phyloP scores from a whole-genome alignment of 306 rosid genomes.

The Dalbergia oliveri region DNA sequence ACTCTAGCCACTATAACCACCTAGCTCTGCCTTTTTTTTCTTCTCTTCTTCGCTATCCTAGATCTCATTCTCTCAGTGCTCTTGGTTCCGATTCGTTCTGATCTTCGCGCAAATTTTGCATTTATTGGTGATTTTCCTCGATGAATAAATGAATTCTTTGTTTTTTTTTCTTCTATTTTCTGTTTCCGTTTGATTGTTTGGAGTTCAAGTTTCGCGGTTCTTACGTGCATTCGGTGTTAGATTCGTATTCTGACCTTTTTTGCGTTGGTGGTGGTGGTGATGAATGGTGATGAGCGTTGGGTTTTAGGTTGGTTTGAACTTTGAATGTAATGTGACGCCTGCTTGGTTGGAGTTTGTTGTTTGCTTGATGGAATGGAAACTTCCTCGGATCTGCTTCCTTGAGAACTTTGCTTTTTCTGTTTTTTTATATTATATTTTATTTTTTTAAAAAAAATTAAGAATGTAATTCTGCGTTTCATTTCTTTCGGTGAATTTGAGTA shows the following conservation, averaged over 20 bases:
- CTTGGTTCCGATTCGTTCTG: constrained; percentile 7
- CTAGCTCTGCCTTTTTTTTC: neutral
- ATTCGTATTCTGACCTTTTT: constrained; percentile 21
- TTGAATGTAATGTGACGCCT: neutral
- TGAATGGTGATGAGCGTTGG: neutral
- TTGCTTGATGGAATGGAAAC: constrained; percentile 14
- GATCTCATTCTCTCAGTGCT: constrained; percentile 32
- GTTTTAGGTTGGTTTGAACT: constrained; percentile 18
- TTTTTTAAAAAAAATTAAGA: constrained; percentile 10
- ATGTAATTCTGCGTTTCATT: neutral
- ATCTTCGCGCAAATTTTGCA: neutral
- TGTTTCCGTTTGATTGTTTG: neutral
- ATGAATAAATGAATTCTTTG: neutral
- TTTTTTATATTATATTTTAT: constrained; percentile 16
- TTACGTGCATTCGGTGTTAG: constrained; percentile 28
- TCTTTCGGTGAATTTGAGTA: constrained; percentile 13
- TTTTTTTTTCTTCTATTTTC: neutral
- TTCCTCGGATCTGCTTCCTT: constrained; percentile 44
- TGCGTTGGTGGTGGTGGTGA: neutral
- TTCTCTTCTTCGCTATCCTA: constrained; percentile 15
- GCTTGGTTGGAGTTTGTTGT: constrained; percentile 37
- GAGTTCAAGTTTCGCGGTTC: constrained; percentile 27
- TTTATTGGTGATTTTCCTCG: neutral
- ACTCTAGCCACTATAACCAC: constrained; percentile 23
- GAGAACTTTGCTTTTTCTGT: constrained; percentile 16